phyloP scores from a whole-genome alignment of 495 filamentous ascomycete genomes.

The Platismatia glauca region DNA sequence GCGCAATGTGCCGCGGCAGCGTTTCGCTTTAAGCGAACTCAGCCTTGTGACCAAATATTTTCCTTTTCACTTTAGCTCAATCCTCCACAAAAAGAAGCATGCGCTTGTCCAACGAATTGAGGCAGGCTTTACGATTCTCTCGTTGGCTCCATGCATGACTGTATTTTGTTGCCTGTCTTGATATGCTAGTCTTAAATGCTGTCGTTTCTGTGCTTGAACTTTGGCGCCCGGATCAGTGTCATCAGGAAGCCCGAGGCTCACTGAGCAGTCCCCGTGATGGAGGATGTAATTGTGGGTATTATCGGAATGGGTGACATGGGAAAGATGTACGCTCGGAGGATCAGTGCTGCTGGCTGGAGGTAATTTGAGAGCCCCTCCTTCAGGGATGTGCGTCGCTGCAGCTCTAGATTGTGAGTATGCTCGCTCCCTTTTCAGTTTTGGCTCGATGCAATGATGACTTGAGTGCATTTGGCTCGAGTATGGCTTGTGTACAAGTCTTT shows the following conservation, averaged over 20 bases:
- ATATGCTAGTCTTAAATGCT: neutral
- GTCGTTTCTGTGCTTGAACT: neutral
- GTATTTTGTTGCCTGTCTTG: neutral
- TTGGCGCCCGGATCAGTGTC: neutral
- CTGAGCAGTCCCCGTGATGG: neutral
- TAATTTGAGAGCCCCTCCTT: slow-evolving; percentile 34
- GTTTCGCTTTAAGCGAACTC: neutral
- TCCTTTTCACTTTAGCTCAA: neutral
- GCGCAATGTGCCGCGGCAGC: slow-evolving; percentile 10
- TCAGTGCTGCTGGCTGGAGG: slow-evolving; percentile 93
- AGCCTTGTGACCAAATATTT: neutral
- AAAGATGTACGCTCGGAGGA: slow-evolving; percentile 89
- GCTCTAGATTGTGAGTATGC: slow-evolving; percentile 28
- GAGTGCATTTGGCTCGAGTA: slow-evolving; percentile 99
- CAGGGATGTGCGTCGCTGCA: neutral
- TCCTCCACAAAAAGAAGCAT: neutral
- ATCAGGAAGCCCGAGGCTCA: neutral
- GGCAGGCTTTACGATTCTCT: too few relatives aligned
- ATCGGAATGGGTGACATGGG: slow-evolving; percentile 99
- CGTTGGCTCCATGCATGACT: neutral
- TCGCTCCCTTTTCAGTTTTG: slow-evolving; percentile 18
- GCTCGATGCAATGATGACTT: slow-evolving; percentile 74
- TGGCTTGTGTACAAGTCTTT: slow-evolving; percentile 39
- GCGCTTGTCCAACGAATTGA: neutral
- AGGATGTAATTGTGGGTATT: slow-evolving; percentile 55